These are phyloP conservation scores for Evernia prunastri DNA, from an alignment of 495 filamentous ascomycete genomes.

Conservation along the genomic window DNA sequence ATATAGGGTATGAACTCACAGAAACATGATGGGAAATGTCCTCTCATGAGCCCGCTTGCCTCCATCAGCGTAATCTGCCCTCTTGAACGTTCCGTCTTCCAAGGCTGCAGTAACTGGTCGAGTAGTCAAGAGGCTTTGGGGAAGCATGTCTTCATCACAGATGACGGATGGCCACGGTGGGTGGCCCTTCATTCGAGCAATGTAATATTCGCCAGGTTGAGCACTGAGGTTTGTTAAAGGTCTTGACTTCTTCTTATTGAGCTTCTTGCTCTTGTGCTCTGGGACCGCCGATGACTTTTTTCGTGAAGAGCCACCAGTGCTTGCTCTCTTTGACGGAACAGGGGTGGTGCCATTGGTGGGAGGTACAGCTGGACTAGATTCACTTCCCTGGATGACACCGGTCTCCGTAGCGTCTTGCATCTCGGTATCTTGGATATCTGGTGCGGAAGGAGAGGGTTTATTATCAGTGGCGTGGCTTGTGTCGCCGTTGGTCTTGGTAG, in stretches of 20 bases:
- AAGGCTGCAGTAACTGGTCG: conserved; percentile 77
- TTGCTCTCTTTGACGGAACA: conserved; percentile 40
- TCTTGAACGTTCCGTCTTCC: conserved; percentile 72
- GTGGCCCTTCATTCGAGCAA: conserved; percentile 81
- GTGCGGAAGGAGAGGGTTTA: conserved; percentile 2
- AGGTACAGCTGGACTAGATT: conserved; percentile 18
- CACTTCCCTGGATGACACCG: conserved; percentile 26
- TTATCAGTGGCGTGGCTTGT: conserved; percentile 1
- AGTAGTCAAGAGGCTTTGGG: conserved; percentile 57
- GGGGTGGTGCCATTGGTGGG: conserved; percentile 43
- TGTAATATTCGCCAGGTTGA: conserved; percentile 78
- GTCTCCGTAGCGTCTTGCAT: conserved; percentile 26
- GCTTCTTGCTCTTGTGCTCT: conserved; percentile 68
- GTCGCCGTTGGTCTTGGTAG: conserved; percentile 18
- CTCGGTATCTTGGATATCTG: conserved; percentile 29
- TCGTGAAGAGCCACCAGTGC: conserved; percentile 35
- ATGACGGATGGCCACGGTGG: conserved; percentile 88
- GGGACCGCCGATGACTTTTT: conserved; percentile 65
- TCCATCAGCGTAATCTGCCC: conserved; percentile 67
- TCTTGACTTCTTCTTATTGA: conserved; percentile 77
- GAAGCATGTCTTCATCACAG: conserved; percentile 87
- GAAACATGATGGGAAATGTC: conserved; percentile 88
- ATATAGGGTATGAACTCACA: conserved; percentile 33
- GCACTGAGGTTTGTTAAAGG: conserved; percentile 65
- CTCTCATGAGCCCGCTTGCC: conserved; percentile 76